These are phyloP conservation scores for Fusarium penzigii DNA, from an alignment of 2,329 filamentous ascomycete species.

Conservation along the genomic window DNA sequence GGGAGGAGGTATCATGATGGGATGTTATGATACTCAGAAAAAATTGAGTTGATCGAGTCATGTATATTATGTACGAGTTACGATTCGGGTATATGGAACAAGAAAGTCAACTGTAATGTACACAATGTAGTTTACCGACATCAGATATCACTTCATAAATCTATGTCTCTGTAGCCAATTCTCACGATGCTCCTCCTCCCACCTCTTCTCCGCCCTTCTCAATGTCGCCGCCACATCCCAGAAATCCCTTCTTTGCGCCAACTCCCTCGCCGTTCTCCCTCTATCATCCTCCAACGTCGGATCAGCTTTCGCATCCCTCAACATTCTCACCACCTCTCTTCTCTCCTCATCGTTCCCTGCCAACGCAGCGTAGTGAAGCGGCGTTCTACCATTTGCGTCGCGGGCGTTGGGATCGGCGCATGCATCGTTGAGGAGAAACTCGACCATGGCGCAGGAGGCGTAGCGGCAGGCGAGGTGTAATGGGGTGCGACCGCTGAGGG, in stretches of 20 bases:
- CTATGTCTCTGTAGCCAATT: constrained; percentile 32
- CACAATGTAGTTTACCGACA: neutral
- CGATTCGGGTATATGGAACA: neutral
- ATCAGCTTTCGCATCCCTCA: constrained; percentile 33
- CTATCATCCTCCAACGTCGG: constrained; percentile 29
- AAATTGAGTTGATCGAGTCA: no score
- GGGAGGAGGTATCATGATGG: neutral
- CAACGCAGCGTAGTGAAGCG: constrained; percentile 35
- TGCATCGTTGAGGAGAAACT: constrained; percentile 33
- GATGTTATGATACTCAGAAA: neutral
- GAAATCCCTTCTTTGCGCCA: constrained; percentile 34
- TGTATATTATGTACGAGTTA: neutral
- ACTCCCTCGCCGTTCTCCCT: constrained; percentile 31
- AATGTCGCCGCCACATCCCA: constrained; percentile 36
- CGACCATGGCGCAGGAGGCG: constrained; percentile 32
- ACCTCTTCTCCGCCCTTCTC: constrained; percentile 35
- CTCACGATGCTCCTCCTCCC: constrained; percentile 34
- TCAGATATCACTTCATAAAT: constrained; percentile 16
- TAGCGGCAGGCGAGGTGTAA: constrained; percentile 35
- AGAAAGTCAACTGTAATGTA: neutral
- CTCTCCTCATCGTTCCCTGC: constrained; percentile 32
- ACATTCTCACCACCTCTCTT: constrained; percentile 31
- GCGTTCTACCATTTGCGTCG: constrained; percentile 32
- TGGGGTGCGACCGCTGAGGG: constrained; percentile 33
- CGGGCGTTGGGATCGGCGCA: constrained; percentile 31